Base-by-base conservation (phyloP, 768 basidiomycete species). In the Serpula lacrymans region DNA sequence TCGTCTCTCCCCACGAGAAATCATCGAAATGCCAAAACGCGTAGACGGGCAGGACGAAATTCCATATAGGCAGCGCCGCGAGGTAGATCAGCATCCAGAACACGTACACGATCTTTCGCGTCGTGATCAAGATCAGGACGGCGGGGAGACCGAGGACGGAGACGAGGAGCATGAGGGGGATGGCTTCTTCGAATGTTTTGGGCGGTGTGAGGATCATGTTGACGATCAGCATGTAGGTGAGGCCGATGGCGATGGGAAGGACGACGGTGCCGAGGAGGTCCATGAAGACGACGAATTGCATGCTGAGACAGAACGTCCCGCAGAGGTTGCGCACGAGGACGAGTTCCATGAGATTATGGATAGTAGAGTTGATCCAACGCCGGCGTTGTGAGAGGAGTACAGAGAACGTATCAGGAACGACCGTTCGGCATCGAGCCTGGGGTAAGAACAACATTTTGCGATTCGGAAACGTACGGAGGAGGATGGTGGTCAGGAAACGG, bases 1-100 rank as follows among this genome's bases (percentile, higher is more conserved):
- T 82, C 14, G 96, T 99, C 66, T 97, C 92, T 54, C 96, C 96
- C 96, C 96, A 99, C 21, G 91, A 93, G 66, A 99, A 98, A 65
- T 99, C 96, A 49, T 98, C 95, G 62, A 99, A 97, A 64, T 98
- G 94, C 92, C 93, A 96, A 62, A 98, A 98, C 11, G 94, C 87
- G 64, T 99, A 99, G 7, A 96, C 70, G 9, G 95, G 94, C 3
- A 97, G 72, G 31, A 95, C 68, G 49, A 95, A 87, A 62, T 97
- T 97, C 96, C 96, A 99, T 22, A 99, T 74, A 0, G 96, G 96
- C 28, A 99, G 69, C 21, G 96, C 93, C 37, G 82, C 42, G 10
- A 99, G 77, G 70, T 99, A 98, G 57, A 94, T 81, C 58, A 94
- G 60, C 92, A 99, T 96, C 96, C 96, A 99, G 52, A 90, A 87